A percentile compares a stretch with the other conserved stretches of the same genome.
These are phyloP conservation scores for Cryomyces minteri DNA, from an alignment of 495 filamentous ascomycete species.

Conservation along the genomic window DNA sequence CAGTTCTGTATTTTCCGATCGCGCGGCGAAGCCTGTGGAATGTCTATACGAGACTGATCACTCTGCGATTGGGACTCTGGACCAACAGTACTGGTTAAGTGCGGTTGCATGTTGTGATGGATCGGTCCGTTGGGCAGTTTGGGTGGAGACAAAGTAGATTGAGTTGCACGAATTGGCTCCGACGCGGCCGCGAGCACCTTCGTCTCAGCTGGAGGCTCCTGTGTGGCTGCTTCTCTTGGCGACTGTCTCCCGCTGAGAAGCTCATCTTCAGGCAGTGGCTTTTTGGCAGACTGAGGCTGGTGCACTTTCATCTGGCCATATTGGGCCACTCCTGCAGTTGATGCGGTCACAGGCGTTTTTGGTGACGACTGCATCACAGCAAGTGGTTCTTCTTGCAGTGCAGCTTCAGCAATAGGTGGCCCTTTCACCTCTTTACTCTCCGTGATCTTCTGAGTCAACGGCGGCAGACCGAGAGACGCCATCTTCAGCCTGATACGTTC, in stretches of 20 bases:
- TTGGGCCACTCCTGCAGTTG: neutral
- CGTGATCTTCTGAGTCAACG: neutral
- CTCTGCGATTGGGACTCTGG: neutral
- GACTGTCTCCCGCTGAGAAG: neutral
- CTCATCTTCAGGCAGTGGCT: too few species aligned
- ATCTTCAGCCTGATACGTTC: slow-evolving; percentile 76
- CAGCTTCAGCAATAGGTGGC: neutral
- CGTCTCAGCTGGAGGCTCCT: neutral
- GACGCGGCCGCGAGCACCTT: neutral
- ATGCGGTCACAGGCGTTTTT: neutral
- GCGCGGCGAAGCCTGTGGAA: neutral
- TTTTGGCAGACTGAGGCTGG: neutral
- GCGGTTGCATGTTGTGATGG: too few species aligned
- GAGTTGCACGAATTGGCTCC: neutral
- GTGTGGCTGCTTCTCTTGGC: neutral
- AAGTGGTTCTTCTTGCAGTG: neutral
- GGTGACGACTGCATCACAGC: neutral
- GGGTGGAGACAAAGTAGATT: too few species aligned
- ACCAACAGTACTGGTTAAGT: too few species aligned
- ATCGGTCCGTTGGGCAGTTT: too few species aligned
- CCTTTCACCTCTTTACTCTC: neutral
- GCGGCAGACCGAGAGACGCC: slow-evolving; percentile 45
- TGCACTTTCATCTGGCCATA: neutral
- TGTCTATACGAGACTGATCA: neutral
- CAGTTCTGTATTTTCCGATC: neutral